Evolutionary conservation across 164 flowering plant genomes (phyloP), one percentile per base, ranked within the genome.

Genomic region (Euptelea pleiosperma): DNA sequence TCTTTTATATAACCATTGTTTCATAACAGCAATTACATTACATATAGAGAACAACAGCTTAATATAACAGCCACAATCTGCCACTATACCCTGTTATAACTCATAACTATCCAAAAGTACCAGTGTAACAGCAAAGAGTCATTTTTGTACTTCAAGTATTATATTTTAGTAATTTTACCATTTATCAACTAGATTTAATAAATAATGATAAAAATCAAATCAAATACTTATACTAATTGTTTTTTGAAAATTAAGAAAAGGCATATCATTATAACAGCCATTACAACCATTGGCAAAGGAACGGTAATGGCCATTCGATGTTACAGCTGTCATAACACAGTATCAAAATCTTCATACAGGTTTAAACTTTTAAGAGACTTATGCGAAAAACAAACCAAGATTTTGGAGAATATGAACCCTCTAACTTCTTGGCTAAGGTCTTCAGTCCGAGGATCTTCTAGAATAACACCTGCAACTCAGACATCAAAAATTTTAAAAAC

Each of bases 371-470:
- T 5, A n/a, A 18, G 35, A 30, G 10, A 31, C 6, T 10, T 4
- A 12, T 33, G 9, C 31, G 64, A 40, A 46, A 47, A 55, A 79
- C 87, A 43, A 53, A 92, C 98, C 96, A 89, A 71, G 60, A 92
- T 82, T 69, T 77, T 86, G 30, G 96, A 85, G 67, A 92, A 92
- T 58, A 89, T 84, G 70, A 92, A 92, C 55, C 98, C 98, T 71
- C 96, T 80, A 60, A 92, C 87, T 66, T 92, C 98, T 80, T 92
- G 96, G 75, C 75, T 84, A 45, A 86, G 89, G 73, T 87, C 97
- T 82, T 94, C 99, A 39, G 91, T 88, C 41, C 81, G 92, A 63
- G 96, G 95, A 81, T 94, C 97, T 76, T 93, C 99, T 16, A 84
- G 70, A 54, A 87, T 88, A 42, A 89, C 79, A 75, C 96, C 97